Evolutionary conservation across 176 grass and related monocot species (phyloP).

Genomic region (Lolium rigidum): DNA sequence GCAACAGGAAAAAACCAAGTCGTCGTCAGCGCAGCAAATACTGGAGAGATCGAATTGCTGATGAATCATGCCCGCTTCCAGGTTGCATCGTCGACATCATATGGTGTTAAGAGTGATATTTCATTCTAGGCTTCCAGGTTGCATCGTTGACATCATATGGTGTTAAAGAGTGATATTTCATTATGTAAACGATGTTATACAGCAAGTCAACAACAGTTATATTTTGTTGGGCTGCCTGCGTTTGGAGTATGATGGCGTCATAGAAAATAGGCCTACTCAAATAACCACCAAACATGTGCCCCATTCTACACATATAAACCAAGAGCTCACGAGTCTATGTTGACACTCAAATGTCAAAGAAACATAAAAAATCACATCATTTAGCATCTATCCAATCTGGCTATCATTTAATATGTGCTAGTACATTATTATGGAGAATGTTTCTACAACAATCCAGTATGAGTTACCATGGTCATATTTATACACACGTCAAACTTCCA

Average conservation of each 20-base stretch:
- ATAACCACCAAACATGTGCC: background rate
- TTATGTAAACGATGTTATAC: background rate
- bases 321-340: background rate
- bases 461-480: background rate
- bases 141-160: background rate
- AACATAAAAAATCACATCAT: background rate
- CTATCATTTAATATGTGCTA: background rate
- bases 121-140: no score
- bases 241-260: background rate
- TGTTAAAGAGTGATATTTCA: conserved; percentile 1
- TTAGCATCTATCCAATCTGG: background rate
- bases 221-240: background rate
- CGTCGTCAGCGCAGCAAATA: no score
- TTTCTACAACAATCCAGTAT: background rate
- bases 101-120: background rate
- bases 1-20: no score
- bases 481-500: conserved; percentile 4
- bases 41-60: no score
- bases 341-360: background rate
- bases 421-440: background rate
- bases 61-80: no score
- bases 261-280: background rate
- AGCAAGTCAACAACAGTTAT: background rate
- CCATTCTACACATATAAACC: background rate
- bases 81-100: no score